Percentiles rank a stretch among this genome's conserved stretches.
These are phyloP conservation scores for Chlorophyllum brunneum DNA, from an alignment of 768 basidiomycete genomes.

Conservation along the genomic window DNA sequence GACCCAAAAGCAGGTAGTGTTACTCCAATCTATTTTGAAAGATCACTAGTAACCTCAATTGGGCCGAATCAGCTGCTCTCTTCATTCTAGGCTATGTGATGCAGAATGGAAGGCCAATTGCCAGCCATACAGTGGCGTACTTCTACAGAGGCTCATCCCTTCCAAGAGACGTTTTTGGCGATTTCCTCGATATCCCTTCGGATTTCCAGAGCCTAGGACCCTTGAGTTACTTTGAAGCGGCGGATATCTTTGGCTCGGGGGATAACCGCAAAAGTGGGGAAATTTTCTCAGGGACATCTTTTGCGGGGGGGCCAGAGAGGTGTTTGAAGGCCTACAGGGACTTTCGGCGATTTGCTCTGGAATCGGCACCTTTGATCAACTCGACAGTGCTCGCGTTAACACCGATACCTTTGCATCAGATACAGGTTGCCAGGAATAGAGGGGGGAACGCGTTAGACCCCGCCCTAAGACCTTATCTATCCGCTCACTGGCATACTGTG, in stretches of 20 bases:
- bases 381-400: constrained; percentile 33
- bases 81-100: constrained; percentile 18
- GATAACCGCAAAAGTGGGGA: constrained; percentile 26
- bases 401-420: constrained; percentile 31
- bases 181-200: constrained; percentile 36
- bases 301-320: constrained; percentile 23
- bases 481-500: constrained; percentile 29
- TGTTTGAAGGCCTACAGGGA: constrained; percentile 29
- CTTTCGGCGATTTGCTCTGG: constrained; percentile 25
- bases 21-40: background rate
- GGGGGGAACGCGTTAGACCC: constrained; percentile 37
- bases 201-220: constrained; percentile 23
- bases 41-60: background rate
- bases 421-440: constrained; percentile 26
- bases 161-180: constrained; percentile 30
- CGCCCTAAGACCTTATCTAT: constrained; percentile 30
- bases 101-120: constrained; percentile 19
- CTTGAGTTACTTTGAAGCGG: constrained; percentile 33
- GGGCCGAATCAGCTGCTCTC: background rate
- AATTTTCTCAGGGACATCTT: constrained; percentile 36
- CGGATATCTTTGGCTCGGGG: constrained; percentile 26
- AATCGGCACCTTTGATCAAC: constrained; percentile 21
- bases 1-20: constrained; percentile 36
- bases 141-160: constrained; percentile 35
- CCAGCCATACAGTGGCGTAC: constrained; percentile 24